phyloP scores from a whole-genome alignment of 805 yeast species.

The Komagataella mondaviorum region DNA sequence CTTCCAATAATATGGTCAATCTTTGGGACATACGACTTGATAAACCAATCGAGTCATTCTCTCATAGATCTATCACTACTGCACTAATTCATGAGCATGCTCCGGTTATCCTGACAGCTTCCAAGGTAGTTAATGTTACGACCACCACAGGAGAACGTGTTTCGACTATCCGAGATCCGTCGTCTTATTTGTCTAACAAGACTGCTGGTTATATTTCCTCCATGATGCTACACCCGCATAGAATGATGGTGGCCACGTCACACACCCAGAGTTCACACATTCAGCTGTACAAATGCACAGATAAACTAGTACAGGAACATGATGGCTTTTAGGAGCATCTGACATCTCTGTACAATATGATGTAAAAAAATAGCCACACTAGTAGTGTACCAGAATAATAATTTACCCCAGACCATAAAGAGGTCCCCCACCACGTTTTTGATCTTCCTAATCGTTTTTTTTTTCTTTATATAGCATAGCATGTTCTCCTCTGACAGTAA shows the following conservation, averaged over 20 bases:
- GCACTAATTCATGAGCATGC: conserved; percentile 93
- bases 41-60: conserved; percentile 57
- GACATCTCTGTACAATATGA: too few species aligned
- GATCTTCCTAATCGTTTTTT: not conserved
- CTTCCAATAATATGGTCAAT: conserved; percentile 68
- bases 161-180: conserved; percentile 41
- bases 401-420: not conserved
- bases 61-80: conserved; percentile 40
- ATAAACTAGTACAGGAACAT: conserved; percentile 10
- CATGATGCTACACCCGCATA: conserved; percentile 79
- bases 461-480: not conserved
- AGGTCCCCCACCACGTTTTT: not conserved
- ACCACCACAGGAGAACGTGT: conserved; percentile 72
- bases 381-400: not conserved
- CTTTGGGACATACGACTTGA: conserved; percentile 82
- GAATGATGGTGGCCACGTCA: conserved; percentile 84
- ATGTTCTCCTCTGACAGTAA: not conserved
- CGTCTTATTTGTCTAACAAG: conserved; percentile 29
- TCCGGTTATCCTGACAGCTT: conserved; percentile 83
- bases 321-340: not conserved
- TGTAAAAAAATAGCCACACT: not conserved
- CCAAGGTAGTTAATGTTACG: conserved; percentile 68
- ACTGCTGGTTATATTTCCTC: conserved; percentile 46
- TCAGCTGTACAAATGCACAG: conserved; percentile 43
- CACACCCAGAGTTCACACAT: conserved; percentile 68